These are phyloP conservation scores for Panus rudis DNA, from an alignment of 768 basidiomycete genomes.

Conservation along the genomic window DNA sequence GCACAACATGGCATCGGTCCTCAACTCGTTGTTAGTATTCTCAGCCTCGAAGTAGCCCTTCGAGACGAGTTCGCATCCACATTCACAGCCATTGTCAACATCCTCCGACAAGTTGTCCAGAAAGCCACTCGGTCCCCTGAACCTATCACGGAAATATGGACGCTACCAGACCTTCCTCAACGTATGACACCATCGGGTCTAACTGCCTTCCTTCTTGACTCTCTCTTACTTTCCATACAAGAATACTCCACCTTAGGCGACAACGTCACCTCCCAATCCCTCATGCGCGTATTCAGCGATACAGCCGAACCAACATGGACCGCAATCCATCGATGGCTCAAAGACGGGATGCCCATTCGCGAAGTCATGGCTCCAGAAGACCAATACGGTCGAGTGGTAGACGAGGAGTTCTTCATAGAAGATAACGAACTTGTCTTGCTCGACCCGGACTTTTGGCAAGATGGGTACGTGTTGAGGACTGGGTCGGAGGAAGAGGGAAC, in stretches of 20 bases:
- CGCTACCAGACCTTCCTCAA: constrained; percentile 32
- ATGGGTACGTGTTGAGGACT: constrained; percentile 57
- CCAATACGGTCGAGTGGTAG: constrained; percentile 23
- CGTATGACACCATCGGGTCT: constrained; percentile 43
- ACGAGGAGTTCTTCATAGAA: constrained; percentile 80
- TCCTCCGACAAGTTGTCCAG: constrained; percentile 32
- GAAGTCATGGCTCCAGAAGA: constrained; percentile 6
- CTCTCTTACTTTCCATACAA: constrained; percentile 50
- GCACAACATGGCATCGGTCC: constrained; percentile 43
- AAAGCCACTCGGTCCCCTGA: constrained; percentile 19
- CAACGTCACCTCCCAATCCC: constrained; percentile 39
- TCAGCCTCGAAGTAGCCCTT: constrained; percentile 54
- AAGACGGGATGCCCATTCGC: constrained; percentile 56
- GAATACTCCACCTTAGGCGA: constrained; percentile 56
- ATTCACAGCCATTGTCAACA: constrained; percentile 48
- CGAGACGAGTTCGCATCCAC: constrained; percentile 49
- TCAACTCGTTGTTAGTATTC: constrained; percentile 53
- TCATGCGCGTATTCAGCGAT: constrained; percentile 56
- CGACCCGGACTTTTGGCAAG: constrained; percentile 76
- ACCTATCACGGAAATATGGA: constrained; percentile 30
- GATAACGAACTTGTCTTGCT: constrained; percentile 47
- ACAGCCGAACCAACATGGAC: constrained; percentile 68
- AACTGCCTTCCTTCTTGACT: constrained; percentile 55
- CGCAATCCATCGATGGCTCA: constrained; percentile 67
- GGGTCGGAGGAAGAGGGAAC: constrained; percentile 22